A percentile compares a stretch with the other conserved stretches of the same genome.
These are phyloP conservation scores for Chytriomyces sp. DNA, from an alignment of 192 early-diverging fungal species.

Conservation along the genomic window DNA sequence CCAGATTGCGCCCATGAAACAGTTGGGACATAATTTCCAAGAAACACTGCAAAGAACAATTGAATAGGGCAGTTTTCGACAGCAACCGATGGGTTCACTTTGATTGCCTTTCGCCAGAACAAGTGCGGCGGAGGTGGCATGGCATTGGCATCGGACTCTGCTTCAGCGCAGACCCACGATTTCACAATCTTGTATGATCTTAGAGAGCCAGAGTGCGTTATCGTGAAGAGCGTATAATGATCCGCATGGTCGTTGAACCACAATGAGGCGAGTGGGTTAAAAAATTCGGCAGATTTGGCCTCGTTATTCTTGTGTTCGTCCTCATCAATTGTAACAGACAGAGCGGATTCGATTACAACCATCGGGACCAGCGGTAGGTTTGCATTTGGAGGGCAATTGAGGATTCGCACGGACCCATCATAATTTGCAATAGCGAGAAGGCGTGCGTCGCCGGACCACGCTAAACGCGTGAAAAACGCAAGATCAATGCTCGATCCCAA, in stretches of 20 bases:
- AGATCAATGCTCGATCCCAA: too few species aligned
- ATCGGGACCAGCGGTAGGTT: not conserved
- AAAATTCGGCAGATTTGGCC: not conserved
- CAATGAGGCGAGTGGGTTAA: not conserved
- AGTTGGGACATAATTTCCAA: not conserved
- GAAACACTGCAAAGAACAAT: not conserved
- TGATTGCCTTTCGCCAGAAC: not conserved
- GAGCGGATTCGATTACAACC: not conserved
- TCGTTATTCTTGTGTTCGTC: not conserved
- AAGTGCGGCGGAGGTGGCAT: not conserved
- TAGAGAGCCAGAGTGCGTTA: not conserved
- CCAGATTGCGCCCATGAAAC: conserved; percentile 4
- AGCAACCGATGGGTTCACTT: not conserved
- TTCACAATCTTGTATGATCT: not conserved
- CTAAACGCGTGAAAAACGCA: too few species aligned
- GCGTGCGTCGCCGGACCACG: conserved; percentile 4
- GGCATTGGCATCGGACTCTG: not conserved
- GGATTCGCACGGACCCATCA: conserved; percentile 35
- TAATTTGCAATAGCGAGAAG: conserved; percentile 38
- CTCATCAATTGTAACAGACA: too few species aligned
- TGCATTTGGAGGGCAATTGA: not conserved
- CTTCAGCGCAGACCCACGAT: not conserved
- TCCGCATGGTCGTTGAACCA: not conserved
- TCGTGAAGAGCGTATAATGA: not conserved
- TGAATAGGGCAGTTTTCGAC: not conserved